A percentile compares a stretch with the other conserved stretches of the same genome.
phyloP scores from a whole-genome alignment of 202 grass and related monocot genomes.

The Setaria viridis region DNA sequence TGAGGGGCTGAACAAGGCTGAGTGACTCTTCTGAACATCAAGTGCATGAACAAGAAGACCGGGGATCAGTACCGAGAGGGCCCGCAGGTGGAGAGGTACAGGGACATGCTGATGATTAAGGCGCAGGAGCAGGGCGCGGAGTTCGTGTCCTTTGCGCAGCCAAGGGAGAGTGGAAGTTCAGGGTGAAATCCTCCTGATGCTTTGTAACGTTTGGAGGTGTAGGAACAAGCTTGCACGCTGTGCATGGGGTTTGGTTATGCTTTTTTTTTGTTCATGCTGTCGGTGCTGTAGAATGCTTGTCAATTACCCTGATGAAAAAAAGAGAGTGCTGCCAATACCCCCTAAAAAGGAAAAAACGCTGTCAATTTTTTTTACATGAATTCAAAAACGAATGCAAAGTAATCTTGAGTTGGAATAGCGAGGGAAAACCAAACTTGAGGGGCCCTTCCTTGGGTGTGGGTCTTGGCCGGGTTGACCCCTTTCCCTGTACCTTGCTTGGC shows the following conservation, averaged over 20 bases:
- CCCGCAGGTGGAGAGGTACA: conserved; percentile 71
- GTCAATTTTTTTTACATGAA: too few species aligned
- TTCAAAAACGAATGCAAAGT: too few species aligned
- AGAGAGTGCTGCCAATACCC: too few species aligned
- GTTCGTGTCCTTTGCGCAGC: conserved; percentile 64
- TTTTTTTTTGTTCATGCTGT: neutral
- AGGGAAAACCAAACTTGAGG: too few species aligned
- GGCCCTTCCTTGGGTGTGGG: too few species aligned
- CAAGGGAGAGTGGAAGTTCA: conserved; percentile 91
- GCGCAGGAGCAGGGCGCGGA: conserved; percentile 73
- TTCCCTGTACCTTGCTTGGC: too few species aligned
- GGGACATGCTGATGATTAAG: conserved; percentile 75
- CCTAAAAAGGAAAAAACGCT: too few species aligned
- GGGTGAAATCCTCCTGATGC: conserved; percentile 4
- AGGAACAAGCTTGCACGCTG: neutral
- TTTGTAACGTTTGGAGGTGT: neutral
- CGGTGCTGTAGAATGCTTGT: neutral
- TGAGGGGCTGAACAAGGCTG: conserved; percentile 82
- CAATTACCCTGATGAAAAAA: neutral
- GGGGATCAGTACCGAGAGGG: conserved; percentile 52
- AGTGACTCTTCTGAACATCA: conserved; percentile 83
- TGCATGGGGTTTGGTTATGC: neutral
- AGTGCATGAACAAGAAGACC: conserved; percentile 80
- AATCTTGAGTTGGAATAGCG: too few species aligned
- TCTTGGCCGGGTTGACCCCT: too few species aligned